Evolutionary conservation across 805 yeast species (phyloP), one percentile per base, ranked within the genome.

Genomic region (Candida nonsorbophila): DNA sequence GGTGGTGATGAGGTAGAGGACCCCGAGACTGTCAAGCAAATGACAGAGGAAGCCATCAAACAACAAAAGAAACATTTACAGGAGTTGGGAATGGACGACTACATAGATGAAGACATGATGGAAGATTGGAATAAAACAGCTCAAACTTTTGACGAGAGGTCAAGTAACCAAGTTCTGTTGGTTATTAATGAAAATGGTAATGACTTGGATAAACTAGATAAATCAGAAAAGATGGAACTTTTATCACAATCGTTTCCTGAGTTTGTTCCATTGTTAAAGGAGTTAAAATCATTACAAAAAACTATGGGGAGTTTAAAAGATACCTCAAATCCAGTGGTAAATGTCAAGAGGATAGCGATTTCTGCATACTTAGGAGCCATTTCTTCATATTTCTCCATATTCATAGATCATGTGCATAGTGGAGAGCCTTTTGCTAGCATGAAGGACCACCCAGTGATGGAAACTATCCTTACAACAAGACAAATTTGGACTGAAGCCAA

Each of bases 371-470:
- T 86, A 33, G 92, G 90, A 9, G 67, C 94, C 15, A 74, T 90
- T 15, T 63, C 81, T 4, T 72, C 87, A 5, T 90, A 87, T 52
- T 75, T 90, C 45, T 82, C 95, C 3, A 50, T 92, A 10, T 74
- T 90, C 38, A 56, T 74, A 11, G 77, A 77, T 21, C 69, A 74
- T 25, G 48, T 79, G 22, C 56, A 62, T 24, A 62, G 62, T 14
- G 79, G 74, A 16, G 81, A 76, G 29, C 62, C 68, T 3, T 72
- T 77, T 37, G 30, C 45, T 8, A 51, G 65, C 19, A 77, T 88
- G 81, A 86, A 85, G 44, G 94, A 85, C 32, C 90, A 83, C 41
- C 83, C 90, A 3, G 80, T 90, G 2, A 90, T 92, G 96, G 87
- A 84, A 47, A 73, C 82, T 16, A 79, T 90, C 19, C 61, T 90